Conservation (phyloP, 257 asterid species). For the Fraxinus excelsior region DNA sequence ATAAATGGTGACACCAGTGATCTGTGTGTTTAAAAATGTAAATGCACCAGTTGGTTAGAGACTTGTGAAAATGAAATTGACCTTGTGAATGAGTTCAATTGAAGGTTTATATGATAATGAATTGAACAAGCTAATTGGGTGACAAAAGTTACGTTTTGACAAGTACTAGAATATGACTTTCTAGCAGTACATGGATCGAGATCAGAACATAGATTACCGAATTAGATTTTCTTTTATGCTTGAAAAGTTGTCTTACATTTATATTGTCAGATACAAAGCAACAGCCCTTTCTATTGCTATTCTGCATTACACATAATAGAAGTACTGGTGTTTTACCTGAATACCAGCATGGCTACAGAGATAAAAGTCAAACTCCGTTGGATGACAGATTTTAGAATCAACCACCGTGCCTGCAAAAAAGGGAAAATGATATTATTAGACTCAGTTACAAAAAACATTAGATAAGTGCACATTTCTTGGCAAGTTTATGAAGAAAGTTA, state of each 20-base stretch:
- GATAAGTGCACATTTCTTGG: neutral
- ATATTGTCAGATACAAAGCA: neutral
- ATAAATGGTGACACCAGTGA: neutral
- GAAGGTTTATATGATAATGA: too few relatives aligned
- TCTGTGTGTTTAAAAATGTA: neutral
- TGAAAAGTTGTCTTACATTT: neutral
- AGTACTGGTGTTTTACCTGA: constrained; percentile 52
- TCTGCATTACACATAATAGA: neutral
- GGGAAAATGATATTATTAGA: neutral
- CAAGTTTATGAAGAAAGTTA: neutral
- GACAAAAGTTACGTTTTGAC: neutral
- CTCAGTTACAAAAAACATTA: neutral
- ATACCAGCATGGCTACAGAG: constrained; percentile 98
- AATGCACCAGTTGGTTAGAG: neutral
- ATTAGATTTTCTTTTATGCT: neutral
- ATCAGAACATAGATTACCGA: neutral
- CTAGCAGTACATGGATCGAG: neutral
- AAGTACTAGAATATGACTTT: neutral
- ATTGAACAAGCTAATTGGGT: neutral
- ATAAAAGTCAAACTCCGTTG: constrained; percentile 92
- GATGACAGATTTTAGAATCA: constrained; percentile 95
- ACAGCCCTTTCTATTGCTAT: neutral
- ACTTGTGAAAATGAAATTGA: too few relatives aligned
- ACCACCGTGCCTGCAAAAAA: constrained; percentile 79
- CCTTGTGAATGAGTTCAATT: neutral